A percentile compares a stretch with the other conserved stretches of the same genome.
These are phyloP conservation scores for Epichloe gansuensis DNA, from an alignment of 2,329 filamentous ascomycete species.

Conservation along the genomic window DNA sequence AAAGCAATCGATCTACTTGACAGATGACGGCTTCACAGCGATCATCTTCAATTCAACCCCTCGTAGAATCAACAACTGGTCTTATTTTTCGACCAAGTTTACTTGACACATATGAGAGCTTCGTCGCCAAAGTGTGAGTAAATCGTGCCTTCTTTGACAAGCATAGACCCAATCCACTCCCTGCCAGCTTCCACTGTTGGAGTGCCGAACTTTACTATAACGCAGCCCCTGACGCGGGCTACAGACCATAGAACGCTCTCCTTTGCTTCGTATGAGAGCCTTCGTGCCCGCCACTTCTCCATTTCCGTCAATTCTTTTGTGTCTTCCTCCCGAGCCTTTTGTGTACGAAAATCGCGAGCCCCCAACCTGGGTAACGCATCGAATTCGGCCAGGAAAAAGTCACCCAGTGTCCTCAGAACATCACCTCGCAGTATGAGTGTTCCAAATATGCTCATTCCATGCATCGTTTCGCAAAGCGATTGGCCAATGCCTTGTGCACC, in stretches of 20 bases:
- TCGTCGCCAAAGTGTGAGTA: conserved; percentile 64
- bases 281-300: conserved; percentile 41
- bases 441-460: conserved; percentile 64
- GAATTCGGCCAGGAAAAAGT: conserved; percentile 74
- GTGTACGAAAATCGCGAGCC: conserved; percentile 59
- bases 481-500: conserved; percentile 26
- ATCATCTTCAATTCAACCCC: not conserved
- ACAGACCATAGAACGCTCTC: conserved; percentile 69
- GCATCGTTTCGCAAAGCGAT: conserved; percentile 51
- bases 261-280: conserved; percentile 45
- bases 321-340: conserved; percentile 32
- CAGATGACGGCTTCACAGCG: conserved; percentile 8
- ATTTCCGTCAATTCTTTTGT: conserved; percentile 25
- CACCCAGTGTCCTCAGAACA: conserved; percentile 50
- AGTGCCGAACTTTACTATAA: conserved; percentile 85
- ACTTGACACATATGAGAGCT: conserved; percentile 63
- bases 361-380: conserved; percentile 68
- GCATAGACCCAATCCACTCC: conserved; percentile 66
- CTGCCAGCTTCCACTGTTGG: conserved; percentile 69
- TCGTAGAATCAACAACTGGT: not conserved
- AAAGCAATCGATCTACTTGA: conserved; percentile 34
- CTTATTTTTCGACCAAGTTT: conserved; percentile 6
- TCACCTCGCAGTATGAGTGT: conserved; percentile 74
- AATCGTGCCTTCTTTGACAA: conserved; percentile 63
- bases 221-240: conserved; percentile 67